Base-by-base conservation (phyloP, 2,329 filamentous ascomycete genomes). In the Microdochium bolleyi region DNA sequence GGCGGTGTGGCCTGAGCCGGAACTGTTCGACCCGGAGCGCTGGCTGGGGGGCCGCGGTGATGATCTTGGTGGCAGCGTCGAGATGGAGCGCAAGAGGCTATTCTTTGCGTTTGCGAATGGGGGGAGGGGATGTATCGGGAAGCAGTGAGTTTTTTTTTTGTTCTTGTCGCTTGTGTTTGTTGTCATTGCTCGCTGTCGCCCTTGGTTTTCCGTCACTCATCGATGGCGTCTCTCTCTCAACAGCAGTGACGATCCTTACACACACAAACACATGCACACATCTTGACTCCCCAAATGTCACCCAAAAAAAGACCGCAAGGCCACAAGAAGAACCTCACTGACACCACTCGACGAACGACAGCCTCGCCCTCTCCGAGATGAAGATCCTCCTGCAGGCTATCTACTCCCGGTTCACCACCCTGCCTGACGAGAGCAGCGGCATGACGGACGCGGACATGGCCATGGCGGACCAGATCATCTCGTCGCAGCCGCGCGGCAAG, bases 21-120 rank as follows among this genome's bases (percentile, higher is more conserved):
- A 95, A 55, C 70, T 67, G 5, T 96, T 92, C 63, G 76, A 85
- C 50, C 92, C 92, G 0, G 88, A 92, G 53, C 79, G 92, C 59
- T 96, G 92, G 92, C 80, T 96, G 57, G 82, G 78, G 16, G n/a
- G n/a, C n/a, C n/a, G n/a, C n/a, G n/a, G n/a, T n/a, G n/a, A n/a
- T n/a, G n/a, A n/a, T n/a, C n/a, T n/a, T n/a, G n/a, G n/a, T n/a
- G 76, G 79, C 9, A 78, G 85, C 48, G 89, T 88, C 2, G 89
- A 92, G 60, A 78, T 86, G 54, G 87, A 92, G 60, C 74, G 82
- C 53, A 80, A 80, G 58, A 72, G 80, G 46, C 61, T 81, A 8
- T 80, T 85, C 61, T 87, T 86, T 70, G 79, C 85, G 0, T 87
- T 88, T 70, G 78, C 82, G 7, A 79, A 73, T 49, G 85, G 85